A percentile compares a stretch with the other conserved stretches of the same genome.
These are phyloP conservation scores for Xylaria palmicola DNA, from an alignment of 495 filamentous ascomycete genomes.

Conservation along the genomic window DNA sequence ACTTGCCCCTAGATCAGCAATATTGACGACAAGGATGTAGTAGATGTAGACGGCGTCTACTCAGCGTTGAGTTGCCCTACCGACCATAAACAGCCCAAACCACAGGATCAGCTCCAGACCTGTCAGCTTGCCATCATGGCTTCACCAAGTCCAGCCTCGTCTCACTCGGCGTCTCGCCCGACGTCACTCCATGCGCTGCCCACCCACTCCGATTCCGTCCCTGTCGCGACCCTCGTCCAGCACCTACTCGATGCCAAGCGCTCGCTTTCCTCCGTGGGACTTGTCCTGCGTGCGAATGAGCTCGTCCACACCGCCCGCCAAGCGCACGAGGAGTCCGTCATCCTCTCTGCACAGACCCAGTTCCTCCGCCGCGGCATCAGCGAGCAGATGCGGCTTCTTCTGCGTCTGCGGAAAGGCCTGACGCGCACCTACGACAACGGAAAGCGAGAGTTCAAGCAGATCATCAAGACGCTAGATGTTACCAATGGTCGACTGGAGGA, in stretches of 20 bases:
- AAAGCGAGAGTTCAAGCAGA: conserved; percentile 51
- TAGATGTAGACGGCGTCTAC: conserved; percentile 10
- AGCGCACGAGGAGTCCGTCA: conserved; percentile 75
- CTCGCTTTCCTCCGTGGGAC: conserved; percentile 79
- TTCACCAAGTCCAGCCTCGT: conserved; percentile 23
- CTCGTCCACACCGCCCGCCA: conserved; percentile 74
- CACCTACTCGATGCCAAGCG: conserved; percentile 88
- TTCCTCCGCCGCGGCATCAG: conserved; percentile 73
- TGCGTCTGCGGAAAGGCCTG: conserved; percentile 62
- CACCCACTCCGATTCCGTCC: conserved; percentile 30
- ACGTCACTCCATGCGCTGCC: conserved; percentile 20
- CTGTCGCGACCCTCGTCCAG: conserved; percentile 71
- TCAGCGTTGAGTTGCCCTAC: conserved; percentile 13
- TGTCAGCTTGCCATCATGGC: conserved; percentile 24
- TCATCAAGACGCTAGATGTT: conserved; percentile 69
- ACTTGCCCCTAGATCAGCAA: too few relatives aligned
- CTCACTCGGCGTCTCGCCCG: conserved; percentile 23
- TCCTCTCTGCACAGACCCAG: conserved; percentile 71
- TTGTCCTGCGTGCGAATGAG: conserved; percentile 85
- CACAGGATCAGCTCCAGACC: too few relatives aligned
- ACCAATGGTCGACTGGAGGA: conserved; percentile 68
- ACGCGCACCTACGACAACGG: conserved; percentile 50
- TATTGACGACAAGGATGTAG: conserved; percentile 14
- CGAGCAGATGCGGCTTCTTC: conserved; percentile 69
- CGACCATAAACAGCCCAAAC: not conserved